Evolutionary conservation across 2,329 filamentous ascomycete species (phyloP), one percentile per base, ranked within the genome.

Genomic region (Cladosporium halotolerans): DNA sequence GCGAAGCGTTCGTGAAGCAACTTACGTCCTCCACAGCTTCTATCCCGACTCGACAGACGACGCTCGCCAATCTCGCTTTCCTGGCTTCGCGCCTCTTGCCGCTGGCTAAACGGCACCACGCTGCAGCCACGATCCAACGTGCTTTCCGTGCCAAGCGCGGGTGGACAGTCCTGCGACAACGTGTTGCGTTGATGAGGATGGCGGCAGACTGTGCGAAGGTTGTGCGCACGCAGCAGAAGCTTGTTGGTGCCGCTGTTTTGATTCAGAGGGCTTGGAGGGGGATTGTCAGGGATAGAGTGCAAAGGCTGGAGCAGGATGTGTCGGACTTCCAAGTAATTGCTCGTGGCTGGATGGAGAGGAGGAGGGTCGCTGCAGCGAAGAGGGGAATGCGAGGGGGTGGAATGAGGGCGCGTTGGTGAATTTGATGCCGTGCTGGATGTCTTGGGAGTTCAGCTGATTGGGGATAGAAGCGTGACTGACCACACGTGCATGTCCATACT

Each of bases 11-110:
- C 71, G 66, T 70, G 60, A 65, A 55, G 65, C 47, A 73, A 76
- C 49, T 75, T 77, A 57, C 66, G 60, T 13, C 62, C 60, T 56
- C 66, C 0, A 56, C 60, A 8, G 58, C 51, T 32, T 63, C 71
- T 23, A 73, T 83, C 19, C 78, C 80, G 10, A 75, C 77, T 53
- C 70, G 70, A 23, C 74, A 78, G 58, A 82, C 81, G 57, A 80
- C 78, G 0, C 63, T 82, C 23, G 75, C 78, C 2, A 75, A 78
- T 2, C 74, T 85, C 7, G 74, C 80, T 3, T 83, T 83, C 63
- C 73, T 85, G 5, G 80, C 79, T 40, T 81, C 79, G 3, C 74
- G 81, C 39, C 68, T 84, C 1, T 69, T 84, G 3, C 74, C 76
- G 0, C 71, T 79, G 5, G 74, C 75, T 1, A 72, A 72, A 53